These are phyloP conservation scores for Phytophthora ohioensis DNA, from an alignment of 352 stramenopile genomes.

Conservation along the genomic window DNA sequence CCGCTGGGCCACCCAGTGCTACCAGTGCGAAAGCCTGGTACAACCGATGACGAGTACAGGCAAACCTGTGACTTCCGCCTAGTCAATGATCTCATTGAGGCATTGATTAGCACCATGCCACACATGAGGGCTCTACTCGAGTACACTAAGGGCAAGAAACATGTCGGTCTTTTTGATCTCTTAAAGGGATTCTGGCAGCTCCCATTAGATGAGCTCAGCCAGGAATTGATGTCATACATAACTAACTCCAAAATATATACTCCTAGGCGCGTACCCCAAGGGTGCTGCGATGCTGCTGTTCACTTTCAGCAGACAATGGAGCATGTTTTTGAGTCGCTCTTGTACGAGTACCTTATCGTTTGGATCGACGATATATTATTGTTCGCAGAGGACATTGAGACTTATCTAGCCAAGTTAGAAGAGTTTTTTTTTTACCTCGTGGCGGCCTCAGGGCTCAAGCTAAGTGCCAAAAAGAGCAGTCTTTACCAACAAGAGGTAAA, in stretches of 20 bases:
- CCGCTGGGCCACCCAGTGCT: background rate
- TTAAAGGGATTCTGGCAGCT: background rate
- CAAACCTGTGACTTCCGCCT: background rate
- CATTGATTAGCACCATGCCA: conserved; percentile 6
- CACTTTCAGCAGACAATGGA: conserved; percentile 3
- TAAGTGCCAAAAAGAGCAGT: conserved; percentile 2
- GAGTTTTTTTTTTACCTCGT: conserved; percentile 36
- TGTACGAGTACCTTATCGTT: background rate
- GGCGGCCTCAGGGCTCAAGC: conserved; percentile 8
- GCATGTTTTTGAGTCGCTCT: background rate
- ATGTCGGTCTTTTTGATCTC: conserved; percentile 16
- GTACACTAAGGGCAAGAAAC: background rate
- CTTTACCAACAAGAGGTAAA: conserved; percentile 6
- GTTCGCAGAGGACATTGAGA: conserved; percentile 13
- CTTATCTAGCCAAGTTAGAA: conserved; percentile 21
- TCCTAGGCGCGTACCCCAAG: background rate
- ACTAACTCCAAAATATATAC: conserved; percentile 1
- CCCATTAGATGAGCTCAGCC: background rate
- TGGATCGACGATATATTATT: conserved; percentile 9
- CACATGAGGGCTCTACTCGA: background rate
- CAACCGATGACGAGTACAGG: background rate
- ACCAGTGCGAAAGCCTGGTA: background rate
- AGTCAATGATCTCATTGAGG: conserved; percentile 6
- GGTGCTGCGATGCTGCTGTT: background rate
- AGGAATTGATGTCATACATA: background rate